phyloP scores from a whole-genome alignment of 2,329 filamentous ascomycete genomes.

The Mycosphaerella sp. region DNA sequence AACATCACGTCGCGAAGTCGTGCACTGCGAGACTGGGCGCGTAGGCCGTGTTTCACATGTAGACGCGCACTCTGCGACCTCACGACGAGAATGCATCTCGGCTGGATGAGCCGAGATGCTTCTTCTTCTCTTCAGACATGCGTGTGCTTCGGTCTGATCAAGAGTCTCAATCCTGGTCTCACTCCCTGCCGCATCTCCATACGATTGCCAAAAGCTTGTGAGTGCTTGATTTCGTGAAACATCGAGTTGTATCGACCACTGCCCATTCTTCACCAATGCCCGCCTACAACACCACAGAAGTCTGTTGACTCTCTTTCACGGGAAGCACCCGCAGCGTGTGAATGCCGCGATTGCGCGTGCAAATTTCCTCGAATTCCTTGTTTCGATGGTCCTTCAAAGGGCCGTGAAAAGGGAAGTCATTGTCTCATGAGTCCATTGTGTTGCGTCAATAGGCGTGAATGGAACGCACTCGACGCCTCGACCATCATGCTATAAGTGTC shows the following conservation, averaged over 20 bases:
- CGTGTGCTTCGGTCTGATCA: slow-evolving; percentile 1
- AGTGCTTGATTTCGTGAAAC: slow-evolving; percentile 9
- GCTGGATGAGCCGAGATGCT: background rate
- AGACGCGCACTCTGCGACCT: slow-evolving; percentile 1
- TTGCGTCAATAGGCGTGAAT: slow-evolving; percentile 14
- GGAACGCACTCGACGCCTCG: slow-evolving; percentile 11
- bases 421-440: slow-evolving; percentile 15
- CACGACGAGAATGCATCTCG: slow-evolving; percentile 6
- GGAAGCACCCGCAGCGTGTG: background rate
- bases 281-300: background rate
- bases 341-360: slow-evolving; percentile 2
- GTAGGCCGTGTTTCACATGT: slow-evolving; percentile 9
- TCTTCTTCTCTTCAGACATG: background rate
- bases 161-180: slow-evolving; percentile 1
- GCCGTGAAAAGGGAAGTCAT: background rate
- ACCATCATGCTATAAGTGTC: slow-evolving; percentile 9
- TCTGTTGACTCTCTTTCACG: background rate
- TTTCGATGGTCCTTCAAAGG: background rate
- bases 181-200: slow-evolving; percentile 1
- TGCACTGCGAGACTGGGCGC: slow-evolving; percentile 1
- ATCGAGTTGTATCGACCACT: slow-evolving; percentile 1
- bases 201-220: slow-evolving; percentile 4
- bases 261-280: slow-evolving; percentile 1
- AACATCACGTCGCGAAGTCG: background rate
- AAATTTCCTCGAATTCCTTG: background rate